phyloP scores from a whole-genome alignment of 768 basidiomycete species.

The Trametes punicea region DNA sequence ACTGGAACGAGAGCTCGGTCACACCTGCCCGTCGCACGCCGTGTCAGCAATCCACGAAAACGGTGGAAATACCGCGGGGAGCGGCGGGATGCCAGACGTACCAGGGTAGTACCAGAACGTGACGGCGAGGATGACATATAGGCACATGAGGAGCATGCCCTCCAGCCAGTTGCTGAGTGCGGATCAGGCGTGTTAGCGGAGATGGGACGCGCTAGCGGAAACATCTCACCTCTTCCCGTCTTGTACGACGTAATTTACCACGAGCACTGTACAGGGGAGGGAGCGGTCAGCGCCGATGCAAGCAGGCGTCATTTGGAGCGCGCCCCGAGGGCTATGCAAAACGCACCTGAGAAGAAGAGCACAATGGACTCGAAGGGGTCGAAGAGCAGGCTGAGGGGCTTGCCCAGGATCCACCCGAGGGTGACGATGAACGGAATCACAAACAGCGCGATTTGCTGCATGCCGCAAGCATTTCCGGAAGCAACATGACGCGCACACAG shows the following conservation, averaged over 20 bases:
- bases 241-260: constrained; percentile 75
- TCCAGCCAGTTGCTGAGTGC: constrained; percentile 72
- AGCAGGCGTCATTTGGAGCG: background rate
- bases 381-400: constrained; percentile 77
- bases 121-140: constrained; percentile 55
- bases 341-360: constrained; percentile 44
- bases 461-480: background rate
- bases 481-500: background rate
- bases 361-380: constrained; percentile 87
- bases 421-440: constrained; percentile 82
- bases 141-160: constrained; percentile 70
- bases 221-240: constrained; percentile 66
- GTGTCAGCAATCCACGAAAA: too few species aligned
- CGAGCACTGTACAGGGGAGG: constrained; percentile 23
- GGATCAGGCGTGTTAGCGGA: background rate
- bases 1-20: background rate
- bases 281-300: constrained; percentile 25
- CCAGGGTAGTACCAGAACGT: constrained; percentile 54
- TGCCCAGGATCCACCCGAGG: constrained; percentile 79
- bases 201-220: background rate
- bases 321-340: background rate
- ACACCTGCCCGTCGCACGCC: background rate
- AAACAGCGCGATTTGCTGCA: constrained; percentile 80
- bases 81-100: too few species aligned
- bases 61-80: too few species aligned